Evolutionary conservation across 768 basidiomycete genomes (phyloP).

Genomic region (Kwoniella botswanensis): DNA sequence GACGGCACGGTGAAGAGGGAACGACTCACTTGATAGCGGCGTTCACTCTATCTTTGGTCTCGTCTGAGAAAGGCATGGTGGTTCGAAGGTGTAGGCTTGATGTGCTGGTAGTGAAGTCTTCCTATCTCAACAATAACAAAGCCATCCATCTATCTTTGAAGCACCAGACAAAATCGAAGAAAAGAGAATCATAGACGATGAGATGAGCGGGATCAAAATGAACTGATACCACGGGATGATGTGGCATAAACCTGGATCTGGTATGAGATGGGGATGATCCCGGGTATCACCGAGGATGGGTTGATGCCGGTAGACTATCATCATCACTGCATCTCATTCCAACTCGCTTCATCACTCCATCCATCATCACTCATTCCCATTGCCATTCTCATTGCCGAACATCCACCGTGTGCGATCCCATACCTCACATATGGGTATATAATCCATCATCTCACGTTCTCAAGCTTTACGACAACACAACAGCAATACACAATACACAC

Average conservation of each 20-base stretch:
- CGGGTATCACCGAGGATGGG: background rate
- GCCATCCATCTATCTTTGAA: background rate
- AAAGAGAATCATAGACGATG: background rate
- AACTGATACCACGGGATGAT: background rate
- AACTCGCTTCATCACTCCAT: background rate
- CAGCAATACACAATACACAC: background rate
- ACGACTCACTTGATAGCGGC: conserved; percentile 52
- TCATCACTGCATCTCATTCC: conserved; percentile 1
- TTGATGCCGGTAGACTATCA: background rate
- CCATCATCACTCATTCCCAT: background rate
- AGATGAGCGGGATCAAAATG: background rate
- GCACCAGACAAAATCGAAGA: background rate
- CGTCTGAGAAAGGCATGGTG: conserved; percentile 57
- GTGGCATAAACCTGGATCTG: background rate
- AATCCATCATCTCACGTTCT: background rate
- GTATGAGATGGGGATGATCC: background rate
- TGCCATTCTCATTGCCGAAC: background rate
- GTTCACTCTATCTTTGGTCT: conserved; percentile 57
- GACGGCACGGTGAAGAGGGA: background rate
- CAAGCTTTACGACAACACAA: background rate
- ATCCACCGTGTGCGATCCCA: background rate
- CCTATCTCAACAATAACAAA: background rate
- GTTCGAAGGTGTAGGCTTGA: background rate
- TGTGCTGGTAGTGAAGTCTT: background rate
- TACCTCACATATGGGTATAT: background rate